Conservation (phyloP, 2,329 filamentous ascomycete genomes). For the Trichoderma breve region DNA sequence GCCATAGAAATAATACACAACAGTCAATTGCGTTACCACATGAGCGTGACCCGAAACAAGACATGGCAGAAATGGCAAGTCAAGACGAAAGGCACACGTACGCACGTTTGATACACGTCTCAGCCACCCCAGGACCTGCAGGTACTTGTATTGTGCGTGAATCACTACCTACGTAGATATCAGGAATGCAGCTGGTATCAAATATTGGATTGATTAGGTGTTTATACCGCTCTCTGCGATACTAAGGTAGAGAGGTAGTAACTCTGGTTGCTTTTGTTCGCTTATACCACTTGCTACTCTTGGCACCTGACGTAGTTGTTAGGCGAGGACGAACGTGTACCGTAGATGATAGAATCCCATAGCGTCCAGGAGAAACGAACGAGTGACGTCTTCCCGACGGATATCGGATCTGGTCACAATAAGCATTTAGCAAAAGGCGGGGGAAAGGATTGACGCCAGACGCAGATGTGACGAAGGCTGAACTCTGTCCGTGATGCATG, state of each 20-base stretch:
- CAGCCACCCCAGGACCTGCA: not conserved
- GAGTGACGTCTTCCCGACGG: not conserved
- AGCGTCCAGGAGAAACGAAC: not conserved
- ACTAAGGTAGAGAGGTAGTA: not conserved
- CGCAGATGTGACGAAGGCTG: not conserved
- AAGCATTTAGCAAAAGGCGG: not conserved
- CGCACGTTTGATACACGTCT: constrained; percentile 1
- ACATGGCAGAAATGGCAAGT: constrained; percentile 8
- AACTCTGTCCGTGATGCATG: constrained; percentile 5
- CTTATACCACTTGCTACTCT: not conserved
- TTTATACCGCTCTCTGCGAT: not conserved
- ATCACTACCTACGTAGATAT: not conserved
- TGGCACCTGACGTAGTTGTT: not conserved
- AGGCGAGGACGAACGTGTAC: not conserved
- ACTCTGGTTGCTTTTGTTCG: not conserved
- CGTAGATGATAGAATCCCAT: not conserved
- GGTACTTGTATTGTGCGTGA: not conserved
- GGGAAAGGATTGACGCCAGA: not conserved
- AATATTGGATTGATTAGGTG: not conserved
- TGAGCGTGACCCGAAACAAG: not conserved
- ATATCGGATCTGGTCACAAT: not conserved
- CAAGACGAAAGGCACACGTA: not conserved
- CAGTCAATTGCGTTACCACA: not conserved
- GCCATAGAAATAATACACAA: too few species aligned
- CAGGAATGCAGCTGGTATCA: not conserved